Percentiles rank a stretch among this genome's conserved stretches.
These are phyloP conservation scores for Cercophora scortea DNA, from an alignment of 495 filamentous ascomycete genomes.

Conservation along the genomic window DNA sequence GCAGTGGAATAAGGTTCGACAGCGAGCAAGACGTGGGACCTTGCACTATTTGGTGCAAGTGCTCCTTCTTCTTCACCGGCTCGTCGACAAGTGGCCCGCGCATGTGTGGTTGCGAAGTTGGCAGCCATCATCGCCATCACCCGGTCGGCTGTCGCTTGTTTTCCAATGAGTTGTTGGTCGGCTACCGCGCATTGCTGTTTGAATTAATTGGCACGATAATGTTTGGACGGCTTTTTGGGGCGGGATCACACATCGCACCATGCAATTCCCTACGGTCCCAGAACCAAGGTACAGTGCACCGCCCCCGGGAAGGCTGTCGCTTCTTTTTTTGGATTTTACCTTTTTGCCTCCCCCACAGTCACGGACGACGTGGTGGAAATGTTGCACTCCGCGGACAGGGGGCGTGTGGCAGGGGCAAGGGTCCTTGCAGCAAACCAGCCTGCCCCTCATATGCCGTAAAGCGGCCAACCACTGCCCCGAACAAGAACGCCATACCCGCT, in stretches of 20 bases:
- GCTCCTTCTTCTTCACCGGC: no score
- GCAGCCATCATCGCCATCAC: not conserved
- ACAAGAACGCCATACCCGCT: conserved; percentile 7
- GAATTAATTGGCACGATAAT: not conserved
- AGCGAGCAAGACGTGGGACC: no score
- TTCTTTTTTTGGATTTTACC: conserved; percentile 31
- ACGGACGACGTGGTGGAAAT: no score
- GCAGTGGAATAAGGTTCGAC: no score
- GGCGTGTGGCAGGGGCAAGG: no score
- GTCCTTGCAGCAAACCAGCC: no score
- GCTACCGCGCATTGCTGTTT: not conserved
- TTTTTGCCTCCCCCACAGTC: conserved; percentile 18
- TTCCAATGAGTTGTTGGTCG: not conserved
- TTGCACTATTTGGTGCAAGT: no score
- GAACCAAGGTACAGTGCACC: conserved; percentile 20
- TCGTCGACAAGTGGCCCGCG: no score
- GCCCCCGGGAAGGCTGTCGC: conserved; percentile 12
- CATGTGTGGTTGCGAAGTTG: no score
- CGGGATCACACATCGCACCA: conserved; percentile 1
- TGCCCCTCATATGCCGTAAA: conserved; percentile 13
- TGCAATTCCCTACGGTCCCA: not conserved
- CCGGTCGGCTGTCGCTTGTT: not conserved
- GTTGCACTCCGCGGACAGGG: no score
- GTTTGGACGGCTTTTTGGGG: not conserved
- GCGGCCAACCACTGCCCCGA: conserved; percentile 12